phyloP scores from a whole-genome alignment of 2,329 filamentous ascomycete genomes.

The Huntiella savannae region DNA sequence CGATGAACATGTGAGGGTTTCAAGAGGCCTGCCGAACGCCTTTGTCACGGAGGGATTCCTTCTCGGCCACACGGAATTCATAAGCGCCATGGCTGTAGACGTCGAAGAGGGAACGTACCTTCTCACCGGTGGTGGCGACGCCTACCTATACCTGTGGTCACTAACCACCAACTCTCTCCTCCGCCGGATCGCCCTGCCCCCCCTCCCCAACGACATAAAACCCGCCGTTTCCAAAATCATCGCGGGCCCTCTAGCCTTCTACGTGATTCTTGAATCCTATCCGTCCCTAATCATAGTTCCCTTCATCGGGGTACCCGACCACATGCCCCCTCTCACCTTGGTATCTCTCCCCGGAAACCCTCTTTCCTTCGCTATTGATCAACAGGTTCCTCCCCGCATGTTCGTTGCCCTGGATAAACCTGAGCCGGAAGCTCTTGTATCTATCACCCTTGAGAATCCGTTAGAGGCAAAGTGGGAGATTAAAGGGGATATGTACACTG shows the following conservation, averaged over 20 bases:
- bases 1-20: constrained; percentile 68
- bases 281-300: constrained; percentile 48
- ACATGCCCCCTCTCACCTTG: constrained; percentile 43
- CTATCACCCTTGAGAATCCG: constrained; percentile 4
- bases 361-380: constrained; percentile 26
- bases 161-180: no score
- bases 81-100: constrained; percentile 56
- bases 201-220: constrained; percentile 13
- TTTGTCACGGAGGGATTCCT: constrained; percentile 83
- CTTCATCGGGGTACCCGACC: constrained; percentile 24
- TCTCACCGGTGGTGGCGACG: constrained; percentile 74
- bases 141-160: constrained; percentile 55
- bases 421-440: constrained; percentile 21
- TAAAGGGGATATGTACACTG: constrained; percentile 7
- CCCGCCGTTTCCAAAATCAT: constrained; percentile 25
- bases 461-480: not conserved
- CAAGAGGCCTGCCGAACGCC: constrained; percentile 59
- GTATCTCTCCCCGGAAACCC: constrained; percentile 37
- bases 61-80: constrained; percentile 70
- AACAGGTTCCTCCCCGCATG: constrained; percentile 14
- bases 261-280: constrained; percentile 27
- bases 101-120: constrained; percentile 37
- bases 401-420: no score
- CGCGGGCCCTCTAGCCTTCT: constrained; percentile 17
- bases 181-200: not conserved